Base-by-base conservation (phyloP, 768 basidiomycete species). In the Nidularia sp. region DNA sequence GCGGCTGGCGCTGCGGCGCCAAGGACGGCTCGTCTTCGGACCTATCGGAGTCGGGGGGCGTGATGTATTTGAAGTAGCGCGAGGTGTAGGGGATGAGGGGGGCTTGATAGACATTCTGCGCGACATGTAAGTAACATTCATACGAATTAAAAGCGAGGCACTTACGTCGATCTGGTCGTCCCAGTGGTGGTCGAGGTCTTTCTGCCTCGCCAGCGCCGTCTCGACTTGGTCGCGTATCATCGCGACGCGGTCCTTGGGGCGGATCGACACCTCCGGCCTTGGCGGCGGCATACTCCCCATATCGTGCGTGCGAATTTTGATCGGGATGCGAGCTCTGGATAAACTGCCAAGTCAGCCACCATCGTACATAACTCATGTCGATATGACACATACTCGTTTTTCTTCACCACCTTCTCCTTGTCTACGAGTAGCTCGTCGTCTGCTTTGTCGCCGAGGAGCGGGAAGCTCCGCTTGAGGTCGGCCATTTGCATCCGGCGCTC, bases 131-230 rank as follows among this genome's bases (percentile, higher is more conserved):
- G 18, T 51, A 54, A 53, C 29, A 41, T 50, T 33, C 15, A 46
- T 33, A 12, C 13, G 5, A 52, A 31, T 12, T 39, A 46, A 6
- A 50, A 43, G 10, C 36, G 5, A 25, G 12, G 45, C 33, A 35
- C 25, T 2, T 62, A 92, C 89, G 68, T 97, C 94, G 56, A 91
- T 77, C 49, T 77, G 74, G 62, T 98, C 94, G 58, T 96, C 94
- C 86, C 92, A 96, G 47, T 83, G 79, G 46, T 85, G 79, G 60
- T 94, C 89, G 46, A 76, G 67, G 47, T 93, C 88, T 63, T 85
- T 87, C 65, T 86, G 84, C 47, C 72, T 72, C 25, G 66, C 72
- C 62, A 87, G 66, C 44, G 80, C 74, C n/a, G 74, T 73, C 61
- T 86, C 89, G 64, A 88, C 79, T 62, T 79, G 77, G 45, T 74